Base-by-base conservation (phyloP, 2,329 filamentous ascomycete species). In the Magnaporthiopsis rhizophila region DNA sequence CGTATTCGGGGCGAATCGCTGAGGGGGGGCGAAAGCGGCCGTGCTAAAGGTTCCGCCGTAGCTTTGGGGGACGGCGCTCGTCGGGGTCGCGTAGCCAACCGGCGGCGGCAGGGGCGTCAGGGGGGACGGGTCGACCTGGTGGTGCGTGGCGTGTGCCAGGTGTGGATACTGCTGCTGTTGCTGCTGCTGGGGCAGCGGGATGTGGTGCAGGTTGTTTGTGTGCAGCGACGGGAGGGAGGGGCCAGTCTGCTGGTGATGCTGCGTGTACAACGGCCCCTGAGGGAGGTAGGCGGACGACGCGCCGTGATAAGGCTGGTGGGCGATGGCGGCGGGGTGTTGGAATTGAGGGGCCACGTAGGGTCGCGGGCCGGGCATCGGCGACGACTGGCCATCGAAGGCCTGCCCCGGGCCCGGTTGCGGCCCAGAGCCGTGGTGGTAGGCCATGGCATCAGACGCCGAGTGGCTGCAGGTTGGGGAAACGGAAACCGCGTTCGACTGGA, bases 341-440 rank as follows among this genome's bases (percentile, higher is more conserved):
- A 53, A 53, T 24, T 53, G 45, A 24, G 45, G 45, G 18, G 45
- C 45, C 5, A 24, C 45, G 63, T 67, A 69, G 45, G 45, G 45
- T 53, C 45, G 45, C 45, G 45, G 38, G 30, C 36, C 58, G 26
- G 64, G 59, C 66, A 67, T 65, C 4, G 67, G 66, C 28, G 64
- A 32, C 26, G 65, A 73, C 69, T 78, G 76, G 71, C 72, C 75
- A 67, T 73, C 71, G 70, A 72, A 79, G 67, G 71, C 72, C 72
- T 76, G 75, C 69, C 76, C 75, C 67, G 53, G 75, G 69, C 76
- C 75, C 67, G 53, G 38, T 15, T 75, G 72, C 70, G 77, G 76
- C 73, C 77, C 72, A 67, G 72, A 73, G 71, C 73, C 74, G 68
- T 73, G 73, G 71, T 72, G 75, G 71, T 72, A 75, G 69, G 72